Base-by-base conservation (phyloP, 306 rosid species). In the Geum urbanum region DNA sequence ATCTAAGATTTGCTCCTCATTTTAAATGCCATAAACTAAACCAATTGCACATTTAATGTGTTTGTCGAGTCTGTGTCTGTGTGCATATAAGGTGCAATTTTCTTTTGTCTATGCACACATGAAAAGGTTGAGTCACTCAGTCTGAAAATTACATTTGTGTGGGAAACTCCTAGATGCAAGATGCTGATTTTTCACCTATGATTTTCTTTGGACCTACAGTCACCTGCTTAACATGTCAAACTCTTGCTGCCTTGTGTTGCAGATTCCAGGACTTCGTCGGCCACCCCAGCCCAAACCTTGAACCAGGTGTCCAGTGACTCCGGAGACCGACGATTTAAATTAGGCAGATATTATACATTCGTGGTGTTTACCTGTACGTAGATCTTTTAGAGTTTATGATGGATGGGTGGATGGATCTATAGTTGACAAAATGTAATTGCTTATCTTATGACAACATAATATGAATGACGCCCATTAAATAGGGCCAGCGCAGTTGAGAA, bases 201-300 rank as follows among this genome's bases (percentile, higher is more conserved):
- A 32, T 32, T 32, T 32, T 32, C 37, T 32, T 32, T 32, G 37
- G 37, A 32, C 37, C 37, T 32, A 32, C 37, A 32, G 37, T 32
- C 37, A 32, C 37, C 37, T 32, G 37, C 37, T 3, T 32, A 32
- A 32, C 37, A 32, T 32, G 37, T 32, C 37, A 32, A 32, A 32
- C 4, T 32, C 37, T 32, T 32, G 37, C 37, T 32, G 37, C 37
- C 37, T 32, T 47, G 45, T 80, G 72, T 65, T 82, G 85, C 92
- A 89, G 96, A 89, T 87, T 76, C 90, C 87, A 27, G 96, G 89
- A 52, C 89, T 87, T 52, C 82, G 24, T 67, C 83, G 72, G 76
- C 84, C 81, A 6, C 80, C 75, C 45, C 84, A 81, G 69, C 72
- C 90, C 9, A 76, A 83, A 60, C 67, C 90, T 35, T 85, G 87